phyloP scores from a whole-genome alignment of 2,329 filamentous ascomycete species.

The Stagonosporopsis tanaceti region DNA sequence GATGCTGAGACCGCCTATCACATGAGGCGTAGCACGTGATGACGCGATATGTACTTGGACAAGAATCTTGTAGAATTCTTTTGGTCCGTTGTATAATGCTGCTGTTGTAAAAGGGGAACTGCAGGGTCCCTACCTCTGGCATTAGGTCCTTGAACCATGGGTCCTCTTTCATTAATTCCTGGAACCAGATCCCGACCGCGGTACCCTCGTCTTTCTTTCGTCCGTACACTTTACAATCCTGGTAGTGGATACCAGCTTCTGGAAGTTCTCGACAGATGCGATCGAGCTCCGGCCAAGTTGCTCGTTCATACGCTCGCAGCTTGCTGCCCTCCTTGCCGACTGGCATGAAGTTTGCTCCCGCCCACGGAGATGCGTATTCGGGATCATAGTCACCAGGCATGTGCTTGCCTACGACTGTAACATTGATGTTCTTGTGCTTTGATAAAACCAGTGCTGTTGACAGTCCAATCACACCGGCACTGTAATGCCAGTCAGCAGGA shows the following conservation, averaged over 20 bases:
- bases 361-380: constrained; percentile 90
- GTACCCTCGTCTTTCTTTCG: constrained; percentile 69
- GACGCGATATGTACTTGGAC: background rate
- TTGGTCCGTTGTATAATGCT: background rate
- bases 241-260: constrained; percentile 82
- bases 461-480: constrained; percentile 71
- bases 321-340: constrained; percentile 52
- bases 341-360: constrained; percentile 80
- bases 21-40: background rate
- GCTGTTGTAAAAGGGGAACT: background rate
- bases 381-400: constrained; percentile 94
- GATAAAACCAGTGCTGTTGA: constrained; percentile 71
- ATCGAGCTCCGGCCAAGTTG: constrained; percentile 56
- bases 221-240: constrained; percentile 65
- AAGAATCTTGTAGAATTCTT: background rate
- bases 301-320: constrained; percentile 52
- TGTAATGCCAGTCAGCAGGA: constrained; percentile 41
- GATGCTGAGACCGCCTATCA: background rate
- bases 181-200: constrained; percentile 66
- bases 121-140: constrained; percentile 64
- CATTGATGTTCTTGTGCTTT: constrained; percentile 60
- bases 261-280: constrained; percentile 66
- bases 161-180: constrained; percentile 70
- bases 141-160: constrained; percentile 79
- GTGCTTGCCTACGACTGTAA: constrained; percentile 82